Evolutionary conservation across 306 rosid species (phyloP), one percentile per base, ranked within the genome.

Genomic region (Spatholobus suberectus): DNA sequence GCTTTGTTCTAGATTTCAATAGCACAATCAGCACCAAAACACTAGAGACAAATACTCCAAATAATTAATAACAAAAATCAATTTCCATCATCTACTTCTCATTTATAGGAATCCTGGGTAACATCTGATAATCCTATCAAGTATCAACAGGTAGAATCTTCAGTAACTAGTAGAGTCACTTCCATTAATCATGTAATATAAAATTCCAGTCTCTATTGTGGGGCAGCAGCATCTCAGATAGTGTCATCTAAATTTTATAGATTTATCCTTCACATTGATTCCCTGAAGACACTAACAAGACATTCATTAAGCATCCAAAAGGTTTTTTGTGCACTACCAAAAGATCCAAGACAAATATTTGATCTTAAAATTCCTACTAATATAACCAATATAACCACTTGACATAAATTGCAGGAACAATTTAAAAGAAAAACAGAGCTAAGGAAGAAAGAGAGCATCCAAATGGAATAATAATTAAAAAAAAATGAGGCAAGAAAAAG

Each of bases 241-340:
- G 20, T 7, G 0, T 4, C 21, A n/a, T 65, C 73, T 37, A 18
- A 44, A 10, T 18, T 67, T 67, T 18, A n/a, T 35, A 18, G 73
- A 18, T 38, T 63, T 66, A 40, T 66, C 59, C 18, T 65, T 20
- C 62, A 29, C 57, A 49, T 51, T 35, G 55, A 44, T 63, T 46
- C 23, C 59, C 13, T 46, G 63, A 34, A 81, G 23, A 62, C 32
- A 81, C 49, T 63, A 11, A 27, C 63, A 44, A 75, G 32, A 14
- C 29, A 17, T 29, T 12, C 20, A 78, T 49, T 21, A 35, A 80
- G 63, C 37, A 43, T 62, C 74, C 37, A 52, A 62, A 44, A 71
- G 26, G 20, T 80, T 10, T 26, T 14, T 54, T 69, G 24, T 29
- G 41, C 38, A 21, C 54, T 35, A 52, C 23, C 6, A 37, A 35